Base-by-base conservation (phyloP, 148 eudicot species). In the Dysphania ambrosioides region DNA sequence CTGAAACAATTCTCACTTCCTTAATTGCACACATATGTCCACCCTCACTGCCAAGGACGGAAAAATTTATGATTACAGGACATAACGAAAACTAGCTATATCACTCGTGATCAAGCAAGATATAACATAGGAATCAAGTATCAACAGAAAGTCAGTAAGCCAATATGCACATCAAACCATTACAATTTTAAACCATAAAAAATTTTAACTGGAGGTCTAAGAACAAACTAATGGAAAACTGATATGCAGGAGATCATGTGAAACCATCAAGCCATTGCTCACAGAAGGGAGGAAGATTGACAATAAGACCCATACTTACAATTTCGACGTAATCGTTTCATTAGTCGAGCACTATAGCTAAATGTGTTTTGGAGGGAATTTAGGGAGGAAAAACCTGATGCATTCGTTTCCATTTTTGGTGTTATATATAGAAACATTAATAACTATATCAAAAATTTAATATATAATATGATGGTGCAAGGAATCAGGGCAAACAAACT, bases 21-120 rank as follows among this genome's bases (percentile, higher is more conserved):
- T 95, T 95, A 79, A 95, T 92, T 6, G 97, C 99, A 68, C 99
- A 89, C 93, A 95, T 87, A 64, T 90, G 92, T 58, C 99, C 99
- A 70, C 88, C 85, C 83, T 90, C 99, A 83, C 99, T 95, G 88
- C 79, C 75, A 80, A 67, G 30, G 53, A 77, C 36, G 51, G 73
- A 30, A 59, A 63, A 34, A 73, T 32, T n/a, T 9, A 16, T 69
- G 78, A 58, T 47, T n/a, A 36, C 36, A 75, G 44, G 32, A 42
- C 12, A 27, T 49, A 42, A 23, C 44, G 29, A 51, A 60, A 16
- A 71, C 66, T 41, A 62, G 61, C 6, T 13, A 47, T 2, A 18
- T 56, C 36, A 41, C 36, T 42, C 18, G 21, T 2, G 19, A 55
- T 35, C 49, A 23, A 75, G 34, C 49, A 66, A 65, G 18, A 75